Percentiles rank a stretch among this genome's conserved stretches.
phyloP scores from a whole-genome alignment of 2,329 filamentous ascomycete genomes.

The Beauveria varroae region DNA sequence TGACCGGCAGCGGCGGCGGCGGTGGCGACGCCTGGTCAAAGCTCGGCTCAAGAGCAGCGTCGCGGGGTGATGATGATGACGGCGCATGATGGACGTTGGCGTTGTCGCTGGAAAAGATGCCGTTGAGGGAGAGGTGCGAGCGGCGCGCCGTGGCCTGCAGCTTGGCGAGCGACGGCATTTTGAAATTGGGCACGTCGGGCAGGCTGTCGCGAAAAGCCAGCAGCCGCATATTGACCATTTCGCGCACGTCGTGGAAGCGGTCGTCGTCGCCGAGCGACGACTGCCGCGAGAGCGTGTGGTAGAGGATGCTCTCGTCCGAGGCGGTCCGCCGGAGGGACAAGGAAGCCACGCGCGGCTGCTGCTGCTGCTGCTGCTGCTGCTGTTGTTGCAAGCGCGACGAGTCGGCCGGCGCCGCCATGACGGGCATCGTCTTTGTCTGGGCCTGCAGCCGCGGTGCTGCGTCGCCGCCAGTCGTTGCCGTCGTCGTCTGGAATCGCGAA shows the following conservation, averaged over 20 bases:
- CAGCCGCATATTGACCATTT: slow-evolving; percentile 80
- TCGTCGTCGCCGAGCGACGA: slow-evolving; percentile 81
- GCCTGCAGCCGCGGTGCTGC: neutral
- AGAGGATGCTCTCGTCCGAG: slow-evolving; percentile 67
- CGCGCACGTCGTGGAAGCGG: slow-evolving; percentile 70
- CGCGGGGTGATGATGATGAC: slow-evolving; percentile 9
- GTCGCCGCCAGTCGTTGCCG: no score
- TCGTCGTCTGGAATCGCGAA: no score
- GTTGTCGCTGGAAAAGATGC: slow-evolving; percentile 21
- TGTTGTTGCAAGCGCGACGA: neutral
- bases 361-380: neutral
- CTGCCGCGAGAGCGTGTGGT: slow-evolving; percentile 65
- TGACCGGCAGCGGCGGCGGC: neutral
- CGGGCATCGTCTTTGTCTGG: neutral
- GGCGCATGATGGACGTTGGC: slow-evolving; percentile 8
- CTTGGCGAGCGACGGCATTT: slow-evolving; percentile 55
- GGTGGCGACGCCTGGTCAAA: neutral
- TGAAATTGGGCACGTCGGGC: slow-evolving; percentile 71
- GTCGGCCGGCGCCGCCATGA: neutral
- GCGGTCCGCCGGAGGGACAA: slow-evolving; percentile 24
- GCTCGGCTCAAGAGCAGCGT: slow-evolving; percentile 12
- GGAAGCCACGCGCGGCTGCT: slow-evolving; percentile 16
- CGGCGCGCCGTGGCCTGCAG: slow-evolving; percentile 30
- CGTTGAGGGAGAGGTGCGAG: slow-evolving; percentile 26
- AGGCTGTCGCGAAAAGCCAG: slow-evolving; percentile 87